Percentiles rank a stretch among this genome's conserved stretches.
These are phyloP conservation scores for Pneumocystis oryctolagi DNA, from an alignment of 1,139 yeast species.

Conservation along the genomic window DNA sequence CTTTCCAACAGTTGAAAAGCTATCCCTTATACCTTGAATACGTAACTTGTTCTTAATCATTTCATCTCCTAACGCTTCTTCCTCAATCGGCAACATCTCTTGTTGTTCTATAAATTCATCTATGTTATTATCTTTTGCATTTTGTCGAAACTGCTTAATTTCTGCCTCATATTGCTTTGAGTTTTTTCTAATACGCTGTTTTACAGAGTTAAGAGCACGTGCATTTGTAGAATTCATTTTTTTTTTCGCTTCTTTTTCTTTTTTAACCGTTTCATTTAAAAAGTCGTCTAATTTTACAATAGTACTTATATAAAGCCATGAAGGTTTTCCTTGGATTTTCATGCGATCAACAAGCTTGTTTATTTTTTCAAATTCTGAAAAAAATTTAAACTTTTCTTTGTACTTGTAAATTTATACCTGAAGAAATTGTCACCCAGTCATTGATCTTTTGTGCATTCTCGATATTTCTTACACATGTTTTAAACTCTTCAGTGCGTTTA, in stretches of 20 bases:
- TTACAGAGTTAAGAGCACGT: constrained; percentile 73
- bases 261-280: constrained; percentile 40
- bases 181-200: constrained; percentile 77
- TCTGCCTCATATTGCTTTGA: constrained; percentile 49
- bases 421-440: constrained; percentile 65
- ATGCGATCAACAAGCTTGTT: constrained; percentile 49
- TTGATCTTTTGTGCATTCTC: constrained; percentile 55
- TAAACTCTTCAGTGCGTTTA: constrained; percentile 78
- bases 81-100: constrained; percentile 12
- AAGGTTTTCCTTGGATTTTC: constrained; percentile 59
- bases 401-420: constrained; percentile 10
- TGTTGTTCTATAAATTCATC: constrained; percentile 8
- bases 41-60: constrained; percentile 12
- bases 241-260: constrained; percentile 46
- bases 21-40: constrained; percentile 25
- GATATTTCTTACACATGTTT: constrained; percentile 47
- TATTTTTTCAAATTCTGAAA: constrained; percentile 60
- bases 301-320: constrained; percentile 54
- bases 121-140: constrained; percentile 32
- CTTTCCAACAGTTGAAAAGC: constrained; percentile 30
- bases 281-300: constrained; percentile 62
- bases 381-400: constrained; percentile 8
- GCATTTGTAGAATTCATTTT: constrained; percentile 72
- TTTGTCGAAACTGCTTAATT: constrained; percentile 45
- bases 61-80: constrained; percentile 7